Evolutionary conservation across 495 filamentous ascomycete genomes (phyloP), one percentile per base, ranked within the genome.

Genomic region (Apodospora peruviana): DNA sequence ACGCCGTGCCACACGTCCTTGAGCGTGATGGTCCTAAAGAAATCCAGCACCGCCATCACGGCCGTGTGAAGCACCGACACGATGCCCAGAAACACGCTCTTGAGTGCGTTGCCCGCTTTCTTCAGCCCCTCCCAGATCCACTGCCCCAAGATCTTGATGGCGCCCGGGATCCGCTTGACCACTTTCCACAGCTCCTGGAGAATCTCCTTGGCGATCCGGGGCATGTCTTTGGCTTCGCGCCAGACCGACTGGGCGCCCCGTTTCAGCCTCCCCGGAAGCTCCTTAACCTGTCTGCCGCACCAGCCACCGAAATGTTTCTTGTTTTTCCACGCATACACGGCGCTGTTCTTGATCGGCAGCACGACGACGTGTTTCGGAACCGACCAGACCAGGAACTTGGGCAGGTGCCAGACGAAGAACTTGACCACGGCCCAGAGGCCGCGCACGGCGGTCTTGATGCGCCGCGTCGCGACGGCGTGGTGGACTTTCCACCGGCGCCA

Each of bases 1-100:
- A 72, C 41, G 7, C 67, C 68, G 39, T 67, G 56, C 59, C 59
- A 62, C 12, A 74, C 59, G 43, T 73, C 64, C 43, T 53, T 56
- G 35, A 72, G 54, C 16, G 67, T 70, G 47, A 72, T 61, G 3
- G 25, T 40, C 36, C 62, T 47, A 53, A 74, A 73, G 50, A 68
- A 67, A 24, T 49, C 55, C 34, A 63, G 20, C 19, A 71, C 40
- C 1, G 67, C 70, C 32, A 53, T 43, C 4, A 68, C 37, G 3
- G 58, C 53, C 4, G 71, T 73, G 14, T 72, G 70, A 4, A 73
- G 5, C 4, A 60, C 57, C 12, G 69, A 64, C 3, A 66, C 41
- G 4, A 65, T 21, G 29, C 48, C 49, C 37, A 58, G 21, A 38
- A 69, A 43, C 2, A 65, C 52, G 19, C 57, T 17, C 11, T 35